A percentile compares a stretch with the other conserved stretches of the same genome.
Evolutionary conservation across 805 yeast genomes (phyloP).

Genomic region (Kazachstania bromeliacearum): DNA sequence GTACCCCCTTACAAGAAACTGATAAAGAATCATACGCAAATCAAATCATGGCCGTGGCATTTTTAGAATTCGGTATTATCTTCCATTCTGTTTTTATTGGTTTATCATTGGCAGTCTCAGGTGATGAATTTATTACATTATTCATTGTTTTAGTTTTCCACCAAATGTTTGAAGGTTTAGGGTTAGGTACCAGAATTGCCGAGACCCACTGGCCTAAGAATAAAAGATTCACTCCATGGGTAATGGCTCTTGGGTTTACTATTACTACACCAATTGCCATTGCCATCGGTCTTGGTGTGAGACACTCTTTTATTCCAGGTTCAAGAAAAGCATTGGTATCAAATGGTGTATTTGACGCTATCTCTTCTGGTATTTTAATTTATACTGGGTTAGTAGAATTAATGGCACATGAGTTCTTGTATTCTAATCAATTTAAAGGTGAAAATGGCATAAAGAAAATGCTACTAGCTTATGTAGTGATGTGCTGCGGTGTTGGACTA

Average conservation of each 20-base stretch:
- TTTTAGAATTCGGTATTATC: conserved; percentile 62
- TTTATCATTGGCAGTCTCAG: conserved; percentile 52
- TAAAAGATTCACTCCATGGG: conserved; percentile 34
- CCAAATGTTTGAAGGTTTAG: conserved; percentile 73
- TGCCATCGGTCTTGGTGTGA: conserved; percentile 69
- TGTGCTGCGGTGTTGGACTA: conserved; percentile 60
- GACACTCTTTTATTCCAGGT: conserved; percentile 45
- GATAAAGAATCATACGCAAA: conserved; percentile 42
- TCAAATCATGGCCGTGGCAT: conserved; percentile 45
- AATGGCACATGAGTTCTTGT: conserved; percentile 63
- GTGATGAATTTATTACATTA: conserved; percentile 53
- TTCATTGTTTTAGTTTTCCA: conserved; percentile 63
- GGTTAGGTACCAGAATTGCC: conserved; percentile 63
- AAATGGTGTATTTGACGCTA: conserved; percentile 57
- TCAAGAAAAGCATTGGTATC: conserved; percentile 46
- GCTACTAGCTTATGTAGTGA: conserved; percentile 33
- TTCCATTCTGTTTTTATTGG: conserved; percentile 75
- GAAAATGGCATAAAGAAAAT: conserved; percentile 41
- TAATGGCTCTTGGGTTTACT: conserved; percentile 41
- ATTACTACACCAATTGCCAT: conserved; percentile 60
- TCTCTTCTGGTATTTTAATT: conserved; percentile 62
- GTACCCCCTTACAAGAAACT: conserved; percentile 8
- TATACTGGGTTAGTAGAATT: conserved; percentile 70
- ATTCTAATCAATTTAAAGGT: conserved; percentile 56
- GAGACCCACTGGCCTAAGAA: conserved; percentile 44